Evolutionary conservation across 1,139 yeast species (phyloP), one percentile per base, ranked within the genome.

Genomic region (Sugiyamaella japonica): DNA sequence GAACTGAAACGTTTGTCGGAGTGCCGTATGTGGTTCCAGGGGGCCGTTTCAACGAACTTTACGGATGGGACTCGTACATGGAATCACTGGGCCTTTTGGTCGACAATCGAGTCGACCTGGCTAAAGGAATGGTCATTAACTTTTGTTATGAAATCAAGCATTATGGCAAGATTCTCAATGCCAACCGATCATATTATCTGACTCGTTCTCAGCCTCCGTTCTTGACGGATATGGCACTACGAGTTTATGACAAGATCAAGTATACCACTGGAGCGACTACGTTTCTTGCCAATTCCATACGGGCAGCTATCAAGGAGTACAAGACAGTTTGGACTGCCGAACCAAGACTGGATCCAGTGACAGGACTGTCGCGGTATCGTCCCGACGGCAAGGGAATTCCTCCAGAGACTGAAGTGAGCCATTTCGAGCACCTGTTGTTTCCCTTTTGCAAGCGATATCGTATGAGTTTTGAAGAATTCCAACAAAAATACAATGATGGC

Each of bases 1-100:
- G 81, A 57, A 74, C 75, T 52, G 50, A 52, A 52, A 76, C 79
- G 17, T 70, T 88, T 50, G 74, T 80, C 43, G 89, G 89, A 32
- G 85, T 82, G 65, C 97, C 97, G 0, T 93, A 91, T 69, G 88
- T 89, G 20, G 99, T 93, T 9, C 99, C 99, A 0, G 99, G 99
- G 13, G 99, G 99, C 17, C 76, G 99, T 59, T 93, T 93, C 71
- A 95, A 95, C 71, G 99, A 93, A 71, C 79, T 90, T 54, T 93
- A 93, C 66, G 99, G 99, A 7, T 93, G 99, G 99, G 99, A 93
- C 70, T 89, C 97, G 1, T 93, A 93, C 68, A 87, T 95, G 86
- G 93, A 87, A 67, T 82, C 95, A 0, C 72, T 91, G 32, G 99
- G 99, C 1, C 76, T 93, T 50, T 70, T 93, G 41, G 79, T 82